These are phyloP conservation scores for Mycena rebaudengoi DNA, from an alignment of 768 basidiomycete species.

Conservation along the genomic window DNA sequence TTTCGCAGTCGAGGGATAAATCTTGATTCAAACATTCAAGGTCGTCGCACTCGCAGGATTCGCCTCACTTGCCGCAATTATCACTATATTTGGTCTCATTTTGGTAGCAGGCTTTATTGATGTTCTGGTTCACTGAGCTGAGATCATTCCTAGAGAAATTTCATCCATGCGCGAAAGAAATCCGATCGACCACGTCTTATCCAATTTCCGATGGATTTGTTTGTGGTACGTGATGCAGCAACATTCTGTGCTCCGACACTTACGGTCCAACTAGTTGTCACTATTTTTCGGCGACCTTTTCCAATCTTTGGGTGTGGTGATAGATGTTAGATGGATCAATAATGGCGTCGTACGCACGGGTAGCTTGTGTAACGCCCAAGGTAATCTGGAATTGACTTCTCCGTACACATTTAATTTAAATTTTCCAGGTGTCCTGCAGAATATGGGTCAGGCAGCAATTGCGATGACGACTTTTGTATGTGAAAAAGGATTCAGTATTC, in stretches of 20 bases:
- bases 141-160: not conserved
- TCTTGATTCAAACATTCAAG: not conserved
- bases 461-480: constrained; percentile 13
- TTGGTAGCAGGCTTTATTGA: not conserved
- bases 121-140: not conserved
- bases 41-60: not conserved
- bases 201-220: constrained; percentile 5
- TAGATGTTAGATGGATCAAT: constrained; percentile 15
- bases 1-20: not conserved
- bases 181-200: not conserved
- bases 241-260: not conserved
- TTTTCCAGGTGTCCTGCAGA: not conserved
- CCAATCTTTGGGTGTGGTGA: constrained; percentile 9
- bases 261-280: constrained; percentile 5
- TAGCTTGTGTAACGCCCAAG: constrained; percentile 14
- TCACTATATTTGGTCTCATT: not conserved
- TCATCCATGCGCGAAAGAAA: not conserved
- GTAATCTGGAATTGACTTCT: not conserved
- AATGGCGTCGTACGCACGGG: constrained; percentile 2
- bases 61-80: not conserved
- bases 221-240: not conserved
- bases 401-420: not conserved
- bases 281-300: constrained; percentile 13
- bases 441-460: constrained; percentile 10
- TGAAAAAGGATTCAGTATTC: not conserved